Evolutionary conservation across 2,329 filamentous ascomycete genomes (phyloP).

Genomic region (Trichoderma koningii): DNA sequence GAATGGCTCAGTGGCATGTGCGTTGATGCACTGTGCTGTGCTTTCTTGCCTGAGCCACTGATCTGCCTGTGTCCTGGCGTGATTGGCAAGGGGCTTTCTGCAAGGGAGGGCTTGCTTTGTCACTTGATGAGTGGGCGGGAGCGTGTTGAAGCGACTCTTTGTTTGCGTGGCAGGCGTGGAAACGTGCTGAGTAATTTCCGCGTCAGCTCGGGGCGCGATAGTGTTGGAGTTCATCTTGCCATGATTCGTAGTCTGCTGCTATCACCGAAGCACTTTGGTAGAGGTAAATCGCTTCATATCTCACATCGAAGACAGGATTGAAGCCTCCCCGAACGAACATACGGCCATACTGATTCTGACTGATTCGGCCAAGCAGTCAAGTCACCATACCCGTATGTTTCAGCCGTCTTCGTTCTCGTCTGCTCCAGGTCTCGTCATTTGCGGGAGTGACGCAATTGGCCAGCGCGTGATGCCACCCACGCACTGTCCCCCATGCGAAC

Average conservation of each 20-base stretch:
- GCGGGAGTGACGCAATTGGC: conserved; percentile 25
- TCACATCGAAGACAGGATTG: too few species aligned
- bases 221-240: background rate
- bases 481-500: conserved; percentile 18
- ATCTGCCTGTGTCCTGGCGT: background rate
- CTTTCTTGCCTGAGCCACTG: background rate
- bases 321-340: too few species aligned
- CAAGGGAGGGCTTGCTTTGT: conserved; percentile 3
- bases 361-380: background rate
- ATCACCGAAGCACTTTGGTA: too few species aligned
- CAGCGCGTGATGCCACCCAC: conserved; percentile 25
- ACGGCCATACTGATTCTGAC: too few species aligned
- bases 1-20: background rate
- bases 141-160: background rate
- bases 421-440: conserved; percentile 16
- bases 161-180: background rate
- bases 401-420: background rate
- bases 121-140: background rate
- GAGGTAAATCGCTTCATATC: too few species aligned
- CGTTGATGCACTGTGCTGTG: background rate
- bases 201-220: background rate
- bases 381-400: background rate
- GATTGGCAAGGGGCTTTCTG: background rate
- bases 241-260: background rate
- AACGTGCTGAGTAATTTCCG: conserved; percentile 14